These are phyloP conservation scores for Aspergillus ellipticus DNA, from an alignment of 495 filamentous ascomycete species.

Conservation along the genomic window DNA sequence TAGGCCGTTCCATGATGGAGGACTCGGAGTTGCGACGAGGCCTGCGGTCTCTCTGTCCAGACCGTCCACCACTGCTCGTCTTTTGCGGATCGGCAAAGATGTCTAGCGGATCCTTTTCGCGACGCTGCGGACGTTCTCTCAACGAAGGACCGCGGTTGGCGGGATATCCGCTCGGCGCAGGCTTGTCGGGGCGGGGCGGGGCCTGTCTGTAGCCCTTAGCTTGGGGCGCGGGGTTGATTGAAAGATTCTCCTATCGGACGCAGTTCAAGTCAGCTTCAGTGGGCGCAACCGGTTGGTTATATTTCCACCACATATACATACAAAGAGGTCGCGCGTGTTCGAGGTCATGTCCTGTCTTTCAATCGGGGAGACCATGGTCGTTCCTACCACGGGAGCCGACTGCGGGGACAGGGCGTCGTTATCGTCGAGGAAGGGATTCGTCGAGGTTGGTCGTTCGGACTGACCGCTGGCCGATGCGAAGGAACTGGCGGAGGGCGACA, in stretches of 20 bases:
- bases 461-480: conserved; percentile 30
- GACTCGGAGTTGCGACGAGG: conserved; percentile 91
- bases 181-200: conserved; percentile 31
- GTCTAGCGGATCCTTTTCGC: conserved; percentile 44
- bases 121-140: conserved; percentile 31
- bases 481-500: conserved; percentile 62
- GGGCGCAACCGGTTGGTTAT: not conserved
- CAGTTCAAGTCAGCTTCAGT: conserved; percentile 6
- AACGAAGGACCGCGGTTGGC: conserved; percentile 25
- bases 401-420: conserved; percentile 51
- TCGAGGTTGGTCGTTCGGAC: conserved; percentile 70
- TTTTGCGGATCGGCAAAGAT: conserved; percentile 58
- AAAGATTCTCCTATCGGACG: conserved; percentile 36
- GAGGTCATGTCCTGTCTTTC: conserved; percentile 52
- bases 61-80: conserved; percentile 22
- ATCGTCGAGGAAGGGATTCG: conserved; percentile 92
- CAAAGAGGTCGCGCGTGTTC: conserved; percentile 83
- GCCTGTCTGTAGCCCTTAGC: conserved; percentile 35
- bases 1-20: conserved; percentile 67
- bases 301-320: conserved; percentile 47
- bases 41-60: conserved; percentile 42
- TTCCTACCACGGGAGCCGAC: conserved; percentile 37
- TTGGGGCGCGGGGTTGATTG: conserved; percentile 34
- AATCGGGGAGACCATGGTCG: conserved; percentile 53
- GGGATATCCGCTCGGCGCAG: conserved; percentile 25